A percentile compares a stretch with the other conserved stretches of the same genome.
phyloP scores from a whole-genome alignment of 2,329 filamentous ascomycete species.

The Hyphodiscus sp. region DNA sequence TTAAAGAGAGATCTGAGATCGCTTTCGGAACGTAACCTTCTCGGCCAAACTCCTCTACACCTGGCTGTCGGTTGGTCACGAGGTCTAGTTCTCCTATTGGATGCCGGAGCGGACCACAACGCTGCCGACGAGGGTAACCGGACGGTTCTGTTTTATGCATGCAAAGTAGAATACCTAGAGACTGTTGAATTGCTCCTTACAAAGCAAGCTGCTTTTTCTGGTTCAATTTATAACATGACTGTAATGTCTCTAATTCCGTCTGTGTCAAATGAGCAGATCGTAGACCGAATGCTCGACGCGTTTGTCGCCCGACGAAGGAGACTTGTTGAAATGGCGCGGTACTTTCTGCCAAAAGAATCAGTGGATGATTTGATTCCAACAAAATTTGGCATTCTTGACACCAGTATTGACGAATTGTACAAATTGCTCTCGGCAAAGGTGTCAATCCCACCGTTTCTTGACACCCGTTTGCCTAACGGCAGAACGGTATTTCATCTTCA shows the following conservation, averaged over 20 bases:
- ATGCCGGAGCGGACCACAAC: neutral
- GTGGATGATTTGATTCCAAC: neutral
- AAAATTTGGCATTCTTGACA: neutral
- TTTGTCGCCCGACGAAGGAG: neutral
- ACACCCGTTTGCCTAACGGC: neutral
- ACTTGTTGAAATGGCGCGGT: neutral
- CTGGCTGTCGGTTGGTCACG: neutral
- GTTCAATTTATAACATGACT: neutral
- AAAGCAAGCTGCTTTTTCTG: neutral
- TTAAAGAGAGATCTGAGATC: neutral
- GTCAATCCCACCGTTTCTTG: neutral
- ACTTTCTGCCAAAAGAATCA: neutral
- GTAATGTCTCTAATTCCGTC: neutral
- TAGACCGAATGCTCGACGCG: neutral
- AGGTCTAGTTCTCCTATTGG: neutral
- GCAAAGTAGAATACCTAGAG: neutral
- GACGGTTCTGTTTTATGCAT: neutral
- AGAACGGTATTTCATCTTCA: neutral
- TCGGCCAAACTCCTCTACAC: neutral
- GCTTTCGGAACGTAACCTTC: neutral
- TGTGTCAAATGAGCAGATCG: neutral
- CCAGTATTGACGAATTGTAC: neutral
- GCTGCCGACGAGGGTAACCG: neutral
- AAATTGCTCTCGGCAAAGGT: neutral
- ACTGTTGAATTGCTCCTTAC: neutral